Evolutionary conservation across 352 stramenopile genomes (phyloP), one percentile per base, ranked within the genome.

Genomic region (Thraustotheca clavata): DNA sequence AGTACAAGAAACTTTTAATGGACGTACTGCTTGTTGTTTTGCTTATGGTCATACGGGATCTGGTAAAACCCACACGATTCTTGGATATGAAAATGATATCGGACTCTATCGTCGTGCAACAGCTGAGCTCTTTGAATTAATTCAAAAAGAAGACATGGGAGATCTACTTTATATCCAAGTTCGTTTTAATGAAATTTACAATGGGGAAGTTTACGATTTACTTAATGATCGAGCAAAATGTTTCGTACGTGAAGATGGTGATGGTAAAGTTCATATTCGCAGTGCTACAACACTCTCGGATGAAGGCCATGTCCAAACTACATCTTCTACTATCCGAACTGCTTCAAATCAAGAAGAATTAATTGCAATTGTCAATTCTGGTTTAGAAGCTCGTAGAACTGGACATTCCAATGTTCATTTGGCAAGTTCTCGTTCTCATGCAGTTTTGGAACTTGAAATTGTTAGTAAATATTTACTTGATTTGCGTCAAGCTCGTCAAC

Each of bases 61-160:
- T 54, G 76, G 76, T 49, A 85, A 85, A 72, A 85, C 76, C n/a
- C 76, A 85, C 67, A 83, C 76, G 49, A 83, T 85, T 61, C 79
- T 85, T 47, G 76, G 76, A 24, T 83, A 85, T 34, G 71, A 48
- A 1, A 29, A 43, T 24, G 73, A 79, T 29, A 59, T 65, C 4
- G 74, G 76, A 14, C 67, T 82, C 60, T 80, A 70, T 48, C 71
- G 75, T 18, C 69, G 60, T 33, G 69, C 77, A 8, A 49, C 77
- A 2, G 49, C 66, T 14, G 71, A 79, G 0, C 54, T 85, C 34
- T 80, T 85, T 40, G 31, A 46, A 18, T 31, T 34, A 31, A 38
- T 59, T 8, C 14, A 39, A 0, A 26, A 1, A 3, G 46, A 60
- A 1, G 8, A 48, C 8, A 9, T 8, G n/a, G 31, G 43, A 1